Percentiles rank a stretch among this genome's conserved stretches.
Conservation (phyloP, 768 basidiomycete species). For the Cystofilobasidium macerans region DNA sequence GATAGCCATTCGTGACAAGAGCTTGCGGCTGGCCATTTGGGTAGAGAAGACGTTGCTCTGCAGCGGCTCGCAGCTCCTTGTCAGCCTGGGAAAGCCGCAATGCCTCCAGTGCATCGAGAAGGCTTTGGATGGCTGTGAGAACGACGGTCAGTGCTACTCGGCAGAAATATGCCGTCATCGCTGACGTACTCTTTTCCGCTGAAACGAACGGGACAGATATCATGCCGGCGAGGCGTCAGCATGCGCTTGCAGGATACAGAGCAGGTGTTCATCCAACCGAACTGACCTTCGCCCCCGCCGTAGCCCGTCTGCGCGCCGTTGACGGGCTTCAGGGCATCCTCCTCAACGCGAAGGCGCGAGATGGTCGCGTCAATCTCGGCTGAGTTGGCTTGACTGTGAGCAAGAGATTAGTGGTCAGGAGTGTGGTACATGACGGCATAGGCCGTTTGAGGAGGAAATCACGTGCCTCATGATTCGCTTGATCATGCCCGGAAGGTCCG, state of each 20-base stretch:
- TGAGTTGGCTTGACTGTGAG: constrained; percentile 10
- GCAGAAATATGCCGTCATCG: neutral
- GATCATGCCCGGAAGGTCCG: constrained; percentile 19
- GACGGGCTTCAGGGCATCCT: constrained; percentile 18
- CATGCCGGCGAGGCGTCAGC: no score
- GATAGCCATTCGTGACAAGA: neutral
- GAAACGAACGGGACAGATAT: no score
- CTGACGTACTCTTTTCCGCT: constrained; percentile 22
- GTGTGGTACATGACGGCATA: neutral
- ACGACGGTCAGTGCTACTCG: neutral
- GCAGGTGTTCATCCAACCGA: no score
- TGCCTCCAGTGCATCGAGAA: constrained; percentile 24
- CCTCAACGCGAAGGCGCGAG: constrained; percentile 17
- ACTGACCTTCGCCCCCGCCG: constrained; percentile 20
- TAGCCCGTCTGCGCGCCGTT: constrained; percentile 13
- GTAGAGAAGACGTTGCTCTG: constrained; percentile 12
- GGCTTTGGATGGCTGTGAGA: constrained; percentile 18
- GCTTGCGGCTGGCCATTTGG: neutral
- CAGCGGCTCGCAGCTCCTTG: constrained; percentile 8
- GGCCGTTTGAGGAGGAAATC: neutral
- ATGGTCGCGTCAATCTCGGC: constrained; percentile 20
- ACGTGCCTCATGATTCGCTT: constrained; percentile 16
- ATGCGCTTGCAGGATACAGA: no score
- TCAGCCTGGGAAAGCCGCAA: constrained; percentile 12
- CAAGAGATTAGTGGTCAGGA: neutral